Evolutionary conservation across 257 asterid species (phyloP), one percentile per base, ranked within the genome.

Genomic region (Paulownia fortunei): DNA sequence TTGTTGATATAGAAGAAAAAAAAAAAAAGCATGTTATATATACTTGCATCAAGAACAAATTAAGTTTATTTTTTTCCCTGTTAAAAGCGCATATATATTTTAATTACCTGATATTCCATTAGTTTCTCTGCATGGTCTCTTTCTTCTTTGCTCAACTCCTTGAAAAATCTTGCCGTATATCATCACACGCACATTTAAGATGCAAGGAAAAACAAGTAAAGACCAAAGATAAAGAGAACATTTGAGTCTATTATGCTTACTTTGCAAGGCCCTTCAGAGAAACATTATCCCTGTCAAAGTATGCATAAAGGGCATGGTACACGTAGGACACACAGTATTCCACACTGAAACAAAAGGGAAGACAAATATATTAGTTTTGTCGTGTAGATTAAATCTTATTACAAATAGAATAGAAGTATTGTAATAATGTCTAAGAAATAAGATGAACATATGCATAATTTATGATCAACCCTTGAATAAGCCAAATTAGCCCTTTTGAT

Each of bases 51-150:
- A 3, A 59, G 52, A 41, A 34, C 18, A 42, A 19, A 18, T 19
- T 47, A 59, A 60, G n/a, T n/a, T n/a, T n/a, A n/a, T n/a, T n/a
- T n/a, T n/a, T 1, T 19, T 39, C 27, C 23, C 54, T 15, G 8
- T 41, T 46, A 0, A 19, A 41, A 16, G 36, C 15, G 12, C 7
- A 16, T 34, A 44, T 18, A 12, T 2, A 11, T n/a, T n/a, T 13
- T 2, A 23, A 5, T 23, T 67, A 91, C 98, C 97, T 91, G 98
- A 84, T 92, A 92, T 36, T 91, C 76, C 92, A 90, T 89, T 15
- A 94, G 78, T 80, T 87, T 94, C 87, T 92, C 93, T 54, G 96
- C 98, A 75, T 89, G 97, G n/a, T n/a, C n/a, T n/a, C n/a, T n/a
- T n/a, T n/a, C n/a, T n/a, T n/a, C n/a, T n/a, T n/a, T n/a, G n/a